Evolutionary conservation across 768 basidiomycete genomes (phyloP), one percentile per base, ranked within the genome.

Genomic region (Auricularia heimuer): DNA sequence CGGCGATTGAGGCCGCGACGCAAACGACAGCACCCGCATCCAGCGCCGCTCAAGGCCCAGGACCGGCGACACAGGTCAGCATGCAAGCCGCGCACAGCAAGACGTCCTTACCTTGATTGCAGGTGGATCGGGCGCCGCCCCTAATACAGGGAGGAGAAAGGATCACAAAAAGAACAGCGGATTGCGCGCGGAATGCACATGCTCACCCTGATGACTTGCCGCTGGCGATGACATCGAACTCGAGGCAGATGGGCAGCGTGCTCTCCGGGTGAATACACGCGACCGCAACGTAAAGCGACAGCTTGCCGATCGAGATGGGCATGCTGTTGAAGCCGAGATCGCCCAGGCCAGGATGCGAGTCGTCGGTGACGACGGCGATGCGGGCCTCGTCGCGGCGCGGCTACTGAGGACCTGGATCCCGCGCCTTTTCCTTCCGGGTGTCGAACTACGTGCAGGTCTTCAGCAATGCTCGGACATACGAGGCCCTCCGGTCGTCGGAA

Each of bases 311-410:
- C 7, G 90, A 85, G 69, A 96, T 93, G 0, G 88, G 87, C 89
- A 91, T 90, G 12, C 89, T 89, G 71, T 91, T 91, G 36, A 89
- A 81, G 42, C 90, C 68, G 34, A 72, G 69, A 66, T 74, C 76
- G 65, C 51, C 44, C 54, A 54, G 29, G 1, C 51, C 34, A 63
- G 39, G 33, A 47, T 12, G 72, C 80, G 66, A 69, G 79, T 94
- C 94, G 75, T 96, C 94, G 0, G 94, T 97, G 34, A 97, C 93
- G 47, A 98, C 94, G 62, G 86, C 84, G 68, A 97, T 95, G 39
- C 92, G 84, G n/a, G 90, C 88, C 47, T 90, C 85, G 62, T 86
- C 80, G 65, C 85, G 76, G 66, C 79, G 83, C 2, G 88, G 85
- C 88, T 90, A 93, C 70, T 86, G 47, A 95, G 76, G 65, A 95